Evolutionary conservation across 2,329 filamentous ascomycete species (phyloP), one percentile per base, ranked within the genome.

Genomic region (Reticulascus tulasneorum): DNA sequence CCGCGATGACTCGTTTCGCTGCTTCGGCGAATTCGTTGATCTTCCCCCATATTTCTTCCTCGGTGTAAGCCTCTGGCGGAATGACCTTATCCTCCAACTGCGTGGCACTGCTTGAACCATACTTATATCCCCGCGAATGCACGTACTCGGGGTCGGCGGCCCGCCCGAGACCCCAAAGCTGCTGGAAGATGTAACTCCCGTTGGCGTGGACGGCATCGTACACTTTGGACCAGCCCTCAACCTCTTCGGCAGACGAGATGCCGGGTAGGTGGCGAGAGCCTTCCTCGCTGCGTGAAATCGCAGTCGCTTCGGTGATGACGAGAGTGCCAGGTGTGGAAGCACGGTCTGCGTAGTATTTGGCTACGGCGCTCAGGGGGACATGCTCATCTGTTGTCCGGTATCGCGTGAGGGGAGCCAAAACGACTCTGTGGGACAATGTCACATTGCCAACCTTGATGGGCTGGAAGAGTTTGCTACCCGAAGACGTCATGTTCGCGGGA

Each of bases 331-430:
- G 44, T 52, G 75, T 81, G 8, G 51, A 52, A 11, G 46, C 55
- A 8, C 55, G 47, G 38, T 58, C 54, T 8, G 48, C 43, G 39
- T 58, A 58, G 40, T 58, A 56, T 32, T 49, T 44, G 19, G 46
- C 33, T 27, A 55, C 49, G 22, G 56, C 46, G 1, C 29, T 24
- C 3, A 54, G 43, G 10, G 58, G 50, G 2, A 51, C 48, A 9
- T 57, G 50, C n/a, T 60, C 44, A 37, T 73, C 58, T 35, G 64
- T 61, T 33, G 62, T 62, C 33, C 73, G 71, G 51, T 64, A 67
- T 13, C 74, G 67, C n/a, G 75, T 79, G 37, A 82, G 56, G 3
- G 77, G 76, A 1, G 76, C 70, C 62, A 82, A 69, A 25, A 65
- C 67, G 23, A 82, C 48, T 4, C 69, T 60, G 45, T 71, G 63